These are phyloP conservation scores for Phytophthora pistaciae DNA, from an alignment of 352 stramenopile species.

Conservation along the genomic window DNA sequence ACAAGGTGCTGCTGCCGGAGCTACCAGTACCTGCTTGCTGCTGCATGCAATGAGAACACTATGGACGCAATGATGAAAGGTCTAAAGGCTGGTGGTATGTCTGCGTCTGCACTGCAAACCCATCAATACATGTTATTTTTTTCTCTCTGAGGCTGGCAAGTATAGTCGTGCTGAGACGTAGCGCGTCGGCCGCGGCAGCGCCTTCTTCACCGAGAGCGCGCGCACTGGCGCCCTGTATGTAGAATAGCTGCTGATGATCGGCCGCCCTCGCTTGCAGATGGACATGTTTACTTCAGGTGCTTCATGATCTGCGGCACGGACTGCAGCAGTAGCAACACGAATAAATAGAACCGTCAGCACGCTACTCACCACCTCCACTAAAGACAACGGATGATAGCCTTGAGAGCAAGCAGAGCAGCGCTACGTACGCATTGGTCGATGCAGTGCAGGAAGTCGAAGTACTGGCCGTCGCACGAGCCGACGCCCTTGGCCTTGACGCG, in stretches of 20 bases:
- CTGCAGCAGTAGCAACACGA: slow-evolving; percentile 38
- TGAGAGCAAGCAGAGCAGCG: not conserved
- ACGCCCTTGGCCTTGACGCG: slow-evolving; percentile 93
- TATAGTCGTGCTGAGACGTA: slow-evolving; percentile 16
- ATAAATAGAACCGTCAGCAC: slow-evolving; percentile 10
- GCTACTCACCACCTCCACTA: not conserved
- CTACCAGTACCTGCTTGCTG: no score
- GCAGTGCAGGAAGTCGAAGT: slow-evolving; percentile 96
- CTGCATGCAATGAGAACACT: not conserved
- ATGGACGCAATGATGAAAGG: not conserved
- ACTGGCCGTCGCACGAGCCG: slow-evolving; percentile 95
- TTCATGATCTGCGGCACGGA: slow-evolving; percentile 96
- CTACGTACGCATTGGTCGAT: slow-evolving; percentile 94
- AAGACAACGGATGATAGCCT: not conserved
- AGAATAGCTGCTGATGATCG: not conserved
- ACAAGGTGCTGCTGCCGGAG: not conserved
- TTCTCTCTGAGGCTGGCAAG: slow-evolving; percentile 23
- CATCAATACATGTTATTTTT: slow-evolving; percentile 43
- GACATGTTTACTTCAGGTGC: slow-evolving; percentile 90
- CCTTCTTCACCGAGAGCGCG: not conserved
- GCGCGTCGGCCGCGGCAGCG: not conserved
- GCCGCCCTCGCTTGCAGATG: slow-evolving; percentile 15
- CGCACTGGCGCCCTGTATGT: slow-evolving; percentile 15
- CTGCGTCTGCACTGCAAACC: slow-evolving; percentile 40
- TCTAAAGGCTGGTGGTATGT: slow-evolving; percentile 25